Evolutionary conservation across 2,329 filamentous ascomycete species (phyloP), one percentile per base, ranked within the genome.

Genomic region (Colletotrichum sojae): DNA sequence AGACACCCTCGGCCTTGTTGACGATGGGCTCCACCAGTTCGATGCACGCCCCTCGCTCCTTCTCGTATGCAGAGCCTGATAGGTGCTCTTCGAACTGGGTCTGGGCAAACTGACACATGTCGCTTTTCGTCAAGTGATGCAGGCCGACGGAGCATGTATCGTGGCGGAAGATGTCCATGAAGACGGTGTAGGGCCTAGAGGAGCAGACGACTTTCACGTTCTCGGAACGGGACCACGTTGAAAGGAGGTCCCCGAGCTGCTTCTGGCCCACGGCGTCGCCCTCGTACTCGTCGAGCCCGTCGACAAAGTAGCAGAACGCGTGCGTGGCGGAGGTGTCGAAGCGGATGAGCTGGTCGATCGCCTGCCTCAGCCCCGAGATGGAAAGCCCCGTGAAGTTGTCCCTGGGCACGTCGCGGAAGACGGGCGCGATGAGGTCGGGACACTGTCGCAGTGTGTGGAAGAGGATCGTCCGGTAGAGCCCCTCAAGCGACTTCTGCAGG

Each of bases 381-480:
- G 46, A 12, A n/a, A 49, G 1, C 2, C 18, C 46, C 46, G 4
- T 12, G 5, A 20, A 22, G 10, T 49, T 20, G n/a, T 49, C 9
- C 16, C n/a, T 16, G 31, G 40, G 15, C 5, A 15, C 16, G 45
- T 22, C 27, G 16, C 67, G 67, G 18, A 73, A 74, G 4, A 71
- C 55, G 1, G 36, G 16, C 5, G 36, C 52, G n/a, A 73, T 73
- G 4, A 72, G 54, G 6, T 69, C 60, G 0, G 73, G 73, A 9
- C 62, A 69, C 39, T 70, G 68, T 4, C 63, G 62, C 4, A 75
- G 53, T 1, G 71, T 66, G 1, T 73, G 63, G 25, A 71, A 75
- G 1, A 75, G 65, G 0, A 74, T 57, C 1, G 73, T 71, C 15
- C 70, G 67, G 9, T 73, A 66, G 8, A 75, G 54, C 0, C 73